phyloP scores from a whole-genome alignment of 495 filamentous ascomycete genomes.

The Penicillium waksmanii region DNA sequence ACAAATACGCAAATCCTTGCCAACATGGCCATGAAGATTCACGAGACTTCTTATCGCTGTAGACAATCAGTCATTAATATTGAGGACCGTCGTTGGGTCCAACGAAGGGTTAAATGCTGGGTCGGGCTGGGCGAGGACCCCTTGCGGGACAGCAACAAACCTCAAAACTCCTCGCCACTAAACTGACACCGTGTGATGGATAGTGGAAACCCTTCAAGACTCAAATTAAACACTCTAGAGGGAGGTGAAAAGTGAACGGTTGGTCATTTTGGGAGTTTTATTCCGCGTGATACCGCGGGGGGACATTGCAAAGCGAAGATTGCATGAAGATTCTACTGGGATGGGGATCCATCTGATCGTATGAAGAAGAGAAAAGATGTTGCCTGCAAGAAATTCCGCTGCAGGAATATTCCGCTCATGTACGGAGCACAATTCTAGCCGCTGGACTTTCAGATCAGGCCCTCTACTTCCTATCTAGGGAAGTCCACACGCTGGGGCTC shows the following conservation, averaged over 20 bases:
- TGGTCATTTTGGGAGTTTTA: too few species aligned
- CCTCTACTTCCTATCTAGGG: not conserved
- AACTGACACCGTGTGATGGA: not conserved
- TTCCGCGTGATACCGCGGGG: too few species aligned
- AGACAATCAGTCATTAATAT: not conserved
- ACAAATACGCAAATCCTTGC: not conserved
- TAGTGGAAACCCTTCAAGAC: not conserved
- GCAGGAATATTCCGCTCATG: not conserved
- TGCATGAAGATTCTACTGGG: not conserved
- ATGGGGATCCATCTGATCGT: not conserved
- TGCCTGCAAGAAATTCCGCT: not conserved
- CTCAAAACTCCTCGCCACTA: not conserved
- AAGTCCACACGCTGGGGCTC: slow-evolving; percentile 9
- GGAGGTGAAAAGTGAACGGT: not conserved
- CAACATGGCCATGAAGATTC: not conserved
- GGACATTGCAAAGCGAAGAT: not conserved
- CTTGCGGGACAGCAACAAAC: not conserved
- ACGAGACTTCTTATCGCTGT: not conserved
- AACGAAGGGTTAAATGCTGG: not conserved
- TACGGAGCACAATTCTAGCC: not conserved
- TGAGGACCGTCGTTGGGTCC: not conserved
- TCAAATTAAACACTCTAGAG: not conserved
- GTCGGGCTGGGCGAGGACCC: not conserved
- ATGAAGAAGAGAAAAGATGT: not conserved
- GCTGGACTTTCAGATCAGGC: not conserved